Evolutionary conservation across 2,329 filamentous ascomycete species (phyloP).

Genomic region (Acarospora socialis): DNA sequence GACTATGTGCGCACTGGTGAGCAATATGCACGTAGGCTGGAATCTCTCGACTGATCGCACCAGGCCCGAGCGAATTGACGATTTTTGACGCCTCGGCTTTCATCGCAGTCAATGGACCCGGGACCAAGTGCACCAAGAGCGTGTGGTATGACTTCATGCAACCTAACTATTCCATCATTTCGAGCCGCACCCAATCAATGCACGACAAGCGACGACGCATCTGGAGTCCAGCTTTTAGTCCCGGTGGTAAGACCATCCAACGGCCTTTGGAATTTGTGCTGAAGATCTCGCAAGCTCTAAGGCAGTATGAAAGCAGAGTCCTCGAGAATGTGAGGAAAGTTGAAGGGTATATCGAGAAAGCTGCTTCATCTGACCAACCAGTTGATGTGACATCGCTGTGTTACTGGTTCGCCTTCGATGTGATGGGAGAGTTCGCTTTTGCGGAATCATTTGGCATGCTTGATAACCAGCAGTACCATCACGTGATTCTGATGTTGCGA

Average conservation of each 20-base stretch:
- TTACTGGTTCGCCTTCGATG: constrained; percentile 13
- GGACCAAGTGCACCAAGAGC: constrained; percentile 15
- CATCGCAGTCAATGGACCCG: constrained; percentile 11
- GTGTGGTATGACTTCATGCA: constrained; percentile 17
- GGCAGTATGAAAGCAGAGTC: constrained; percentile 17
- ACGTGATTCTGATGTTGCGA: constrained; percentile 8
- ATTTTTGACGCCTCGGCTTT: constrained; percentile 12
- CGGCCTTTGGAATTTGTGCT: too few relatives aligned
- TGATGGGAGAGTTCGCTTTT: constrained; percentile 15
- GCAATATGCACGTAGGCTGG: background rate
- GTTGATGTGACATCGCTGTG: constrained; percentile 9
- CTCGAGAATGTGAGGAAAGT: constrained; percentile 13
- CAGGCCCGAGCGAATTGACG: constrained; percentile 15
- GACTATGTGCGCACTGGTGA: constrained; percentile 19
- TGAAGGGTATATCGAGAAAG: constrained; percentile 11
- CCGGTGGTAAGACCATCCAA: constrained; percentile 14
- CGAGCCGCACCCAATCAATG: constrained; percentile 13
- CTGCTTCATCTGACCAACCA: constrained; percentile 4
- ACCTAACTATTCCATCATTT: constrained; percentile 15
- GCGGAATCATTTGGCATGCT: constrained; percentile 13
- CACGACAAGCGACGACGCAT: constrained; percentile 15
- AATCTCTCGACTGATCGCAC: background rate
- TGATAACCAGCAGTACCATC: constrained; percentile 9
- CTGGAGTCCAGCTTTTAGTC: constrained; percentile 22
- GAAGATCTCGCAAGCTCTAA: constrained; percentile 13